These are phyloP conservation scores for Fusarium palustre DNA, from an alignment of 2,329 filamentous ascomycete species.

Conservation along the genomic window DNA sequence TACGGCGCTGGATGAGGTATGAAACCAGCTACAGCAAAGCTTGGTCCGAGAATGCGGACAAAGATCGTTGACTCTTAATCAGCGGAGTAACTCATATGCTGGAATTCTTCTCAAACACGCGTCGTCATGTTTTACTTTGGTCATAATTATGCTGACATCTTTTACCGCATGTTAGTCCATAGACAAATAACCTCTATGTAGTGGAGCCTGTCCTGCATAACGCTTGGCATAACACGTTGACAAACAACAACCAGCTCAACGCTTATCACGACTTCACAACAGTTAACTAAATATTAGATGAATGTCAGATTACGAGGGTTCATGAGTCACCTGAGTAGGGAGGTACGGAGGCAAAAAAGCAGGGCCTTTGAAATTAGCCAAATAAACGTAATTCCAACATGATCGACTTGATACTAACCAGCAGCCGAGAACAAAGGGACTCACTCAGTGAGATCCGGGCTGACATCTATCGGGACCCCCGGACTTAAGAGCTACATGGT, in stretches of 20 bases:
- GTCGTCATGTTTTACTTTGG: background rate
- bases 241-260: slow-evolving; percentile 5
- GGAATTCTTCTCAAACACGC: slow-evolving; percentile 16
- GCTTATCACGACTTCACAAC: background rate
- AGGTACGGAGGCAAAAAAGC: background rate
- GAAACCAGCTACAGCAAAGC: slow-evolving; percentile 5
- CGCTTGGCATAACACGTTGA: slow-evolving; percentile 17
- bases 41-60: slow-evolving; percentile 35
- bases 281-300: background rate
- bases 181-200: slow-evolving; percentile 8
- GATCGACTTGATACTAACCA: slow-evolving; percentile 5
- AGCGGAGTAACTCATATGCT: slow-evolving; percentile 3
- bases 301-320: background rate
- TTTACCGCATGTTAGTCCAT: slow-evolving; percentile 12
- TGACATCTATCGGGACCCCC: slow-evolving; percentile 30
- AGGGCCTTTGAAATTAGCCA: slow-evolving; percentile 9
- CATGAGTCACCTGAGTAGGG: slow-evolving; percentile 20
- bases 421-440: slow-evolving; percentile 5
- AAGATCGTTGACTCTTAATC: slow-evolving; percentile 2
- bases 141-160: background rate
- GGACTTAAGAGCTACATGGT: slow-evolving; percentile 37
- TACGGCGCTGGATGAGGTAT: slow-evolving; percentile 12
- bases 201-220: slow-evolving; percentile 26
- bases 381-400: slow-evolving; percentile 8
- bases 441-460: slow-evolving; percentile 28